phyloP scores from a whole-genome alignment of 2,329 filamentous ascomycete species.

The Colletotrichum acutatum region DNA sequence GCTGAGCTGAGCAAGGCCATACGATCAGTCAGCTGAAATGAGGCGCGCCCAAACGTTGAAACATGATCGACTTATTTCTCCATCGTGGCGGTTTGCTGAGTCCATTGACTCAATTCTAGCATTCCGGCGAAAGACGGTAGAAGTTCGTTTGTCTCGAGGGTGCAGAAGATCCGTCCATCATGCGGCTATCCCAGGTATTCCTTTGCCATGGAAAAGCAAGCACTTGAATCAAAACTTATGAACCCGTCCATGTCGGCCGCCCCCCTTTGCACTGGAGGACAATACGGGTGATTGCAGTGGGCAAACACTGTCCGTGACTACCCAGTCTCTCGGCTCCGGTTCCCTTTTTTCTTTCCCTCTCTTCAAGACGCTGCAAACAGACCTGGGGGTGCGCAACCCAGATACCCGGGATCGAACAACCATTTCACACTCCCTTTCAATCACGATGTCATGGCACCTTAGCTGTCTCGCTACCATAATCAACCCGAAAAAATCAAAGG shows the following conservation, averaged over 20 bases:
- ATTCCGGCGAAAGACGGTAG: neutral
- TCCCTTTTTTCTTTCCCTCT: neutral
- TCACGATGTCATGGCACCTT: neutral
- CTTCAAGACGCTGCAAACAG: neutral
- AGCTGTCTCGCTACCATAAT: neutral
- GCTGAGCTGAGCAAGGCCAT: neutral
- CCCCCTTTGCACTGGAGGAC: neutral
- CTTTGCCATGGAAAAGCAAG: neutral
- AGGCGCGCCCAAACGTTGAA: neutral
- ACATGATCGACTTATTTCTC: neutral
- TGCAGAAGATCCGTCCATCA: neutral
- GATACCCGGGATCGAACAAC: neutral
- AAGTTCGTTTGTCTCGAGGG: neutral
- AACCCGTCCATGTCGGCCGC: neutral
- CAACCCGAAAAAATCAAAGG: neutral
- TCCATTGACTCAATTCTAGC: neutral
- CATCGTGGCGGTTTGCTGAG: neutral
- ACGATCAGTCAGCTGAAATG: neutral
- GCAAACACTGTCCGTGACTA: neutral
- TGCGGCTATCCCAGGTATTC: neutral
- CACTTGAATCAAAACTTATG: neutral
- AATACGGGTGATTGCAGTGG: neutral
- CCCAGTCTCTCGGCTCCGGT: slow-evolving; percentile 11
- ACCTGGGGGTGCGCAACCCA: neutral
- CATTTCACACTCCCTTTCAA: neutral